Evolutionary conservation across 805 yeast species (phyloP), one percentile per base, ranked within the genome.

Genomic region (Candida loeiensis): DNA sequence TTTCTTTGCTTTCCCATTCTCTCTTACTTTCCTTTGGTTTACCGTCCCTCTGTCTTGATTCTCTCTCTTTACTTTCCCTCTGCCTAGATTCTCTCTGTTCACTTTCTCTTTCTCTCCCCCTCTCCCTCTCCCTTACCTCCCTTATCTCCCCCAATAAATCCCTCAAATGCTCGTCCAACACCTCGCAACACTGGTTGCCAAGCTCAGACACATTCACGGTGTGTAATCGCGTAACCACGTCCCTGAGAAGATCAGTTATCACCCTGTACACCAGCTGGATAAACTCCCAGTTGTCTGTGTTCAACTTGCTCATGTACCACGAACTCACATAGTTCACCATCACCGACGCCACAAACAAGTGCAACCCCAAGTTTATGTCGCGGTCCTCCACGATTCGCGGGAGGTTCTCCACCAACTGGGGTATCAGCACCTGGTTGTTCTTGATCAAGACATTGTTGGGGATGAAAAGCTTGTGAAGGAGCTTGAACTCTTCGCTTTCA

Each of bases 271-370:
- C 49, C n/a, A 40, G 36, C 30, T 44, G 51, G 6, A 61, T 32
- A 48, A 64, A 62, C 20, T 58, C 63, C 29, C 49, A 36, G 44
- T 61, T 61, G 36, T 59, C 61, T 5, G 67, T 60, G 38, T 63
- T 63, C 17, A 64, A 45, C 39, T 60, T 41, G 36, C 24, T 21
- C 21, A 45, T 27, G 40, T 49, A 49, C 53, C 53, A 49, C 32
- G 50, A 41, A 24, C 29, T 38, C 29, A 49, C 42, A 34, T 35
- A 49, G 15, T 42, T 47, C 24, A 40, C 43, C 33, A 47, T 32
- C 8, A 67, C 58, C 2, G 59, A 48, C 25, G 64, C 56, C n/a
- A 67, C 44, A 39, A 69, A 63, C 40, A 67, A 46, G 45, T 69
- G 73, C 12, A 68, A 41, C 38, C 64, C 61, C 36, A 66, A 54